These are phyloP conservation scores for Coccomyxa sp. DNA, from an alignment of 139 green algal genomes.

Conservation along the genomic window DNA sequence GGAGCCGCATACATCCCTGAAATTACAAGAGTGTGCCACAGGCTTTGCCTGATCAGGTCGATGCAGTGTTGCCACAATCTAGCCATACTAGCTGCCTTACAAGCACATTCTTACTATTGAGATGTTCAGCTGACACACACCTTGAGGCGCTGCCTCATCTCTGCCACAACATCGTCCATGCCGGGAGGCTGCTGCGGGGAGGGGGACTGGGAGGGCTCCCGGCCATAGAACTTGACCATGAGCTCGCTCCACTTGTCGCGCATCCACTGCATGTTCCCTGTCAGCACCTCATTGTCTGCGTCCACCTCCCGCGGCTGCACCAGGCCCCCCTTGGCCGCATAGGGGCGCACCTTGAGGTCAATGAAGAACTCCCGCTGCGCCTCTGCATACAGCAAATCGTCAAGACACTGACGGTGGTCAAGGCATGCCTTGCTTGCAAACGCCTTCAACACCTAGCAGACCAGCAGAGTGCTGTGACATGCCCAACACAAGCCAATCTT, in stretches of 20 bases:
- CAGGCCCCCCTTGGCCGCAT: neutral
- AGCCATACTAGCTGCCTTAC: too few relatives aligned
- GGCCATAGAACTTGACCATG: constrained; percentile 18
- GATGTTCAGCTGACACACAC: too few relatives aligned
- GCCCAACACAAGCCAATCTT: too few relatives aligned
- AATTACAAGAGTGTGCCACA: too few relatives aligned
- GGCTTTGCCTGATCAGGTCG: too few relatives aligned
- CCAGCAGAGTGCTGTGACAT: too few relatives aligned
- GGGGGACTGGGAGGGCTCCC: neutral
- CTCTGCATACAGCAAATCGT: neutral
- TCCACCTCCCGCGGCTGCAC: neutral
- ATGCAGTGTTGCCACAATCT: too few relatives aligned
- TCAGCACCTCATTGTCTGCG: neutral
- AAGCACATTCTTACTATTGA: too few relatives aligned
- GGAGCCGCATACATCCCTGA: too few relatives aligned
- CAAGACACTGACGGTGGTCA: neutral
- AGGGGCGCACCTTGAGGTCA: constrained; percentile 17
- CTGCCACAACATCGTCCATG: constrained; percentile 9
- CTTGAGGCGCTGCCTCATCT: constrained; percentile 6
- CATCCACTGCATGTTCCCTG: constrained; percentile 14
- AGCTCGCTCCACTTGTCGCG: constrained; percentile 22
- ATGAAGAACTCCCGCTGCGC: constrained; percentile 25
- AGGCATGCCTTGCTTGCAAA: neutral
- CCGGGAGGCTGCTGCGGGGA: neutral
- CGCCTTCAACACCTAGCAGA: neutral